A percentile compares a stretch with the other conserved stretches of the same genome.
These are phyloP conservation scores for Yarrowia divulgata DNA, from an alignment of 805 yeast species.

Conservation along the genomic window DNA sequence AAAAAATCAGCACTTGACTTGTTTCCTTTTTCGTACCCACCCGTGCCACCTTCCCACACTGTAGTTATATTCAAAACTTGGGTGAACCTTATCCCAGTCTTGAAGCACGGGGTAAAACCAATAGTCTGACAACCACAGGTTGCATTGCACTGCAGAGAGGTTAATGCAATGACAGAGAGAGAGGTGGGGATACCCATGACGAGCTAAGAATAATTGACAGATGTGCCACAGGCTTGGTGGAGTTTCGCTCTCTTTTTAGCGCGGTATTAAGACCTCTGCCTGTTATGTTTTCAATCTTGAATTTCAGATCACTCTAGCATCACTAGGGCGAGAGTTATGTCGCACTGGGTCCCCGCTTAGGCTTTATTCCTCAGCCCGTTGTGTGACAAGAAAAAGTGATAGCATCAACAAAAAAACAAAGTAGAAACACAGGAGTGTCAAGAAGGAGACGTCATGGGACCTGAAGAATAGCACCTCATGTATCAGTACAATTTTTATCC, in stretches of 20 bases:
- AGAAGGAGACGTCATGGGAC: slow-evolving; percentile 22
- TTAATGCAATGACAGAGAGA: slow-evolving; percentile 7
- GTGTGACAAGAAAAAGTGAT: neutral
- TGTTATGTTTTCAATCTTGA: neutral
- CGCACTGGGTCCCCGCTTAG: neutral
- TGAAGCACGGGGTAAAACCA: slow-evolving; percentile 34
- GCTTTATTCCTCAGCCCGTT: neutral
- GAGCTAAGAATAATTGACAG: neutral
- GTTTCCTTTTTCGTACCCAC: slow-evolving; percentile 11
- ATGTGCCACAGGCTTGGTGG: neutral
- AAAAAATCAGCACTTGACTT: neutral
- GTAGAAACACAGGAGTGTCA: neutral
- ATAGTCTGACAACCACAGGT: slow-evolving; percentile 30
- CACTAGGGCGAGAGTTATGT: neutral
- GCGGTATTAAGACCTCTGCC: too few relatives aligned
- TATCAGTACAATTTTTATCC: neutral
- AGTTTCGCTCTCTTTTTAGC: neutral
- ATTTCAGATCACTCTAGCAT: neutral
- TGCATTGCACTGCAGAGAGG: slow-evolving; percentile 35
- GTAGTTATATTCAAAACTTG: slow-evolving; percentile 22
- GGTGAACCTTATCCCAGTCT: slow-evolving; percentile 14
- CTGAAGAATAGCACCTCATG: neutral
- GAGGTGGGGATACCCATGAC: neutral
- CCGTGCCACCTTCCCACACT: slow-evolving; percentile 22
- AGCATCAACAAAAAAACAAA: neutral